Evolutionary conservation across 805 yeast genomes (phyloP).

Genomic region (Yarrowia deformans): DNA sequence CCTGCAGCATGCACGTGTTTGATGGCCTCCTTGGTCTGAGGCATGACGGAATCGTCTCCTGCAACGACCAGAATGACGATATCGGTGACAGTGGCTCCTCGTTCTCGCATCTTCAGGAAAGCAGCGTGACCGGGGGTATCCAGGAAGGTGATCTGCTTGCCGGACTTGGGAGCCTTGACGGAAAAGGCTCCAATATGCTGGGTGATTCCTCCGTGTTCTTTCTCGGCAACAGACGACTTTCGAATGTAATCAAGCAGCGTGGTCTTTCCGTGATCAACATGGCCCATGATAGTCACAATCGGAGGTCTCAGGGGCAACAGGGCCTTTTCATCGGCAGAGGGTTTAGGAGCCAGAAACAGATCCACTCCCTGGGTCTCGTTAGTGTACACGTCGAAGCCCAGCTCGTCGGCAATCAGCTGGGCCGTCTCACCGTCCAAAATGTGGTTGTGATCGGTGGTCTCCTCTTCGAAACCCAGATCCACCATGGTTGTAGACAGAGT

Average conservation of each 20-base stretch:
- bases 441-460: conserved; percentile 62
- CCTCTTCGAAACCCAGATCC: conserved; percentile 76
- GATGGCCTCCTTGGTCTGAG: conserved; percentile 95
- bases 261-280: conserved; percentile 98
- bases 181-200: conserved; percentile 98
- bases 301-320: conserved; percentile 79
- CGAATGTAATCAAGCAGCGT: conserved; percentile 88
- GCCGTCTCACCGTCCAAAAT: conserved; percentile 89
- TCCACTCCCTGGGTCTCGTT: conserved; percentile 67
- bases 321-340: conserved; percentile 57
- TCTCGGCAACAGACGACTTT: conserved; percentile 79
- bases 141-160: conserved; percentile 81
- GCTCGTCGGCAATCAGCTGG: conserved; percentile 85
- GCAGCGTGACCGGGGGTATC: conserved; percentile 99
- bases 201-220: conserved; percentile 95
- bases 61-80: conserved; percentile 92
- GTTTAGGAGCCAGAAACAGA: conserved; percentile 60
- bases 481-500: conserved; percentile 64
- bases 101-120: conserved; percentile 91
- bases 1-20: conserved; percentile 85
- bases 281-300: conserved; percentile 97
- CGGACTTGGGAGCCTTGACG: conserved; percentile 76
- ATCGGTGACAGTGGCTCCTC: conserved; percentile 95
- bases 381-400: conserved; percentile 66
- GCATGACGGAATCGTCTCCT: conserved; percentile 97